Evolutionary conservation across 2,329 filamentous ascomycete genomes (phyloP).

Genomic region (Paecilomyces dactylethromorphus): DNA sequence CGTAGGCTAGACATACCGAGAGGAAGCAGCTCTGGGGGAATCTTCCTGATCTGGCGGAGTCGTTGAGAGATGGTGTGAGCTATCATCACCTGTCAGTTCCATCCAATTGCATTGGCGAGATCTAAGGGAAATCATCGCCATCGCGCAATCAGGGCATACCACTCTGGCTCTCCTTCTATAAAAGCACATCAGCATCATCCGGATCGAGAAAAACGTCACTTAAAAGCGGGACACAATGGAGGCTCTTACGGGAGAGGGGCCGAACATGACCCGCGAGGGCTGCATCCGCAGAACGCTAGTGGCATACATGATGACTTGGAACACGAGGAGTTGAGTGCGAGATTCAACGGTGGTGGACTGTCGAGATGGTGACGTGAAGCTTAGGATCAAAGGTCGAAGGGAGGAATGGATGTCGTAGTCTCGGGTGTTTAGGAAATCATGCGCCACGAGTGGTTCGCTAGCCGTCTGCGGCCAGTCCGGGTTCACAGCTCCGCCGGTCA

Average conservation of each 20-base stretch:
- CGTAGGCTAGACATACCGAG: slow-evolving; percentile 60
- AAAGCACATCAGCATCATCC: slow-evolving; percentile 33
- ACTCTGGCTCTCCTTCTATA: slow-evolving; percentile 58
- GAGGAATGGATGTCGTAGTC: slow-evolving; percentile 2
- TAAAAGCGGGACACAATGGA: not conserved
- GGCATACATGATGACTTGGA: slow-evolving; percentile 54
- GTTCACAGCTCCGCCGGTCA: slow-evolving; percentile 27
- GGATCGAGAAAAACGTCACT: slow-evolving; percentile 5
- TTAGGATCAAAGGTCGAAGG: slow-evolving; percentile 7
- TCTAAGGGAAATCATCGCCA: not conserved
- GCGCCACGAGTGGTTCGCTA: slow-evolving; percentile 31
- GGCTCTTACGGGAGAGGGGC: slow-evolving; percentile 63
- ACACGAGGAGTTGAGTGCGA: slow-evolving; percentile 5
- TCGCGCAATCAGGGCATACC: slow-evolving; percentile 39
- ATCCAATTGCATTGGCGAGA: slow-evolving; percentile 6
- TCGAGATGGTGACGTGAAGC: slow-evolving; percentile 14
- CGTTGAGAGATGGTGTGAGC: slow-evolving; percentile 97
- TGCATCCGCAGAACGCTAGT: slow-evolving; percentile 61
- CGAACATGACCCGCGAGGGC: slow-evolving; percentile 38
- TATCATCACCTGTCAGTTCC: slow-evolving; percentile 37
- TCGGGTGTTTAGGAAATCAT: slow-evolving; percentile 31
- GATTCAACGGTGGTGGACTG: slow-evolving; percentile 5
- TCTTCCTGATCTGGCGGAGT: slow-evolving; percentile 78
- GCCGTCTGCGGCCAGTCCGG: slow-evolving; percentile 32
- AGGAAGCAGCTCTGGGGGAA: slow-evolving; percentile 90